Evolutionary conservation across 345 rosid species (phyloP).

Genomic region (Salix purpurea): DNA sequence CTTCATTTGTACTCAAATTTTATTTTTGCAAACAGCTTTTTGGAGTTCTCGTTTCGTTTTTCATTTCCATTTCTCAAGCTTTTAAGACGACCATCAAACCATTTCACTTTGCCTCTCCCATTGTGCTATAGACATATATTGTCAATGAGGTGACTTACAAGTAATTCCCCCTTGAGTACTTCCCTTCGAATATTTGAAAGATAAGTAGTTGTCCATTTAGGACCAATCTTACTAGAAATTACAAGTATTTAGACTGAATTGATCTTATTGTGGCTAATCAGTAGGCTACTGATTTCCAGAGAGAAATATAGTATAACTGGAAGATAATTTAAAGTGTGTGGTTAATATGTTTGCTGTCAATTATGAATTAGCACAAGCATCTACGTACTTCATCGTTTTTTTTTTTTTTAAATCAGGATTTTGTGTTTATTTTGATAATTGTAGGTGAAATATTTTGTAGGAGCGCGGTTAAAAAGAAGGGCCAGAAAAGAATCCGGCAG

Average conservation of each 20-base stretch:
- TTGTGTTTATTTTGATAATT: conserved; percentile 20
- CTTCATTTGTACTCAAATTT: no score
- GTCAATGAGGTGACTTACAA: background rate
- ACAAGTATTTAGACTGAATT: background rate
- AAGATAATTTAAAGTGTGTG: background rate
- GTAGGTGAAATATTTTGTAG: conserved; percentile 45
- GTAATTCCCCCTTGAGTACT: no score
- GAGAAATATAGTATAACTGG: background rate
- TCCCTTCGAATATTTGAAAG: background rate
- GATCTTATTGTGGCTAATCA: background rate
- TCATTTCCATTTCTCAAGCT: background rate
- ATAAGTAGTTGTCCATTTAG: background rate
- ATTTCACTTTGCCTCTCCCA: background rate
- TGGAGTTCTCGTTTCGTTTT: background rate
- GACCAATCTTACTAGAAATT: background rate
- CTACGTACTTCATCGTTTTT: background rate
- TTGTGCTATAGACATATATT: background rate
- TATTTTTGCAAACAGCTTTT: no score
- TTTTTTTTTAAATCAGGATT: background rate
- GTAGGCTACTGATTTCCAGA: background rate
- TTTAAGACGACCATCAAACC: background rate
- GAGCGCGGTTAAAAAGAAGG: conserved; percentile 61
- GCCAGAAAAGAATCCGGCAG: conserved; percentile 78
- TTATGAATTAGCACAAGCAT: background rate
- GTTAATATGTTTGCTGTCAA: background rate